These are phyloP conservation scores for Daldinia vernicosa DNA, from an alignment of 495 filamentous ascomycete genomes.

Conservation along the genomic window DNA sequence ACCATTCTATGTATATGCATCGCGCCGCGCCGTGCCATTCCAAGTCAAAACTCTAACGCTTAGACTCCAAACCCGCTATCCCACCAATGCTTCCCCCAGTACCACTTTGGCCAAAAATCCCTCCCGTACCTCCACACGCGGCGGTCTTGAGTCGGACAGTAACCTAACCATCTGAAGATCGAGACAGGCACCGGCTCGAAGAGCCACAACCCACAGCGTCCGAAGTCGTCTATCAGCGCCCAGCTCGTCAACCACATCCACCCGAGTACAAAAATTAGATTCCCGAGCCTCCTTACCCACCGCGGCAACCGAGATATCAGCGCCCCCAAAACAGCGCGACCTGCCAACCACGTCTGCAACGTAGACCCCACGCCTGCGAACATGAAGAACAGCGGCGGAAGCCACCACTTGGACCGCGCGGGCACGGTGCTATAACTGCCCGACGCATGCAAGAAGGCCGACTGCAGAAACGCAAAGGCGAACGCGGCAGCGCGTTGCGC, in stretches of 20 bases:
- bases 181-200: conserved; percentile 77
- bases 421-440: conserved; percentile 65
- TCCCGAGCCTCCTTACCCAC: conserved; percentile 56
- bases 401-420: conserved; percentile 48
- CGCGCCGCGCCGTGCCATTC: background rate
- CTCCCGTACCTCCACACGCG: conserved; percentile 67
- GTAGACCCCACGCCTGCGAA: conserved; percentile 64
- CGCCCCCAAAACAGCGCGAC: background rate
- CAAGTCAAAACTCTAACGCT: conserved; percentile 16
- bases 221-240: conserved; percentile 69
- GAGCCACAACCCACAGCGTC: conserved; percentile 68
- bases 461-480: conserved; percentile 64
- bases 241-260: conserved; percentile 68
- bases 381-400: conserved; percentile 62
- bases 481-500: conserved; percentile 31
- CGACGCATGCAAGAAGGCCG: conserved; percentile 67
- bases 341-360: conserved; percentile 52
- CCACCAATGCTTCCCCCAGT: conserved; percentile 68
- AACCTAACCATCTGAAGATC: conserved; percentile 61
- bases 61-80: conserved; percentile 64
- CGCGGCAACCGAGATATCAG: conserved; percentile 47
- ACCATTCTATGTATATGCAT: conserved; percentile 11
- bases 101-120: conserved; percentile 56
- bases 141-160: conserved; percentile 54
- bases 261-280: conserved; percentile 59